Evolutionary conservation across 257 asterid species (phyloP).

Genomic region (Capsicum baccatum): DNA sequence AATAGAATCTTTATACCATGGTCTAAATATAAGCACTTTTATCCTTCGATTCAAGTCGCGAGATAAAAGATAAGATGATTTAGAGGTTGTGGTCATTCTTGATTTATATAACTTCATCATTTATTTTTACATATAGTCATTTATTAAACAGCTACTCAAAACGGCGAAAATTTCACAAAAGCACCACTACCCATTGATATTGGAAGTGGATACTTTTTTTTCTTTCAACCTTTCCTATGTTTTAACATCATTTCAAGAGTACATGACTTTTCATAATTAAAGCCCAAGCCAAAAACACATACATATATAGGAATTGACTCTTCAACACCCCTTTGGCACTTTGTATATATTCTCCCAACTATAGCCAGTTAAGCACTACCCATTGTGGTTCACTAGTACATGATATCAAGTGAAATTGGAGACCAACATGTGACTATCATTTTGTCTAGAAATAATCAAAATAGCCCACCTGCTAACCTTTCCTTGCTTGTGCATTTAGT

Average conservation of each 20-base stretch:
- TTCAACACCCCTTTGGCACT: conserved; percentile 14
- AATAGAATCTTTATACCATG: no score
- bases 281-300: neutral
- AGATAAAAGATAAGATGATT: neutral
- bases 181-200: neutral
- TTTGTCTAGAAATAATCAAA: conserved; percentile 45
- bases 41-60: neutral
- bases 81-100: neutral
- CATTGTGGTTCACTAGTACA: neutral
- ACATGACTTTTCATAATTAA: neutral
- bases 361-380: conserved; percentile 27
- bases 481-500: conserved; percentile 7
- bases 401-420: conserved; percentile 14
- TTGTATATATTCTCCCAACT: conserved; percentile 19
- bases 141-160: neutral
- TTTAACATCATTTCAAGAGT: conserved; percentile 3
- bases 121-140: no score
- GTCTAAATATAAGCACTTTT: neutral
- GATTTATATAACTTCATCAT: no score
- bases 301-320: neutral
- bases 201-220: neutral
- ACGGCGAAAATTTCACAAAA: neutral
- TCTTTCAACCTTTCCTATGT: neutral
- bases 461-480: conserved; percentile 35
- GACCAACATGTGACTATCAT: conserved; percentile 46